phyloP scores from a whole-genome alignment of 176 grass and related monocot genomes.

The Raddia distichophylla region DNA sequence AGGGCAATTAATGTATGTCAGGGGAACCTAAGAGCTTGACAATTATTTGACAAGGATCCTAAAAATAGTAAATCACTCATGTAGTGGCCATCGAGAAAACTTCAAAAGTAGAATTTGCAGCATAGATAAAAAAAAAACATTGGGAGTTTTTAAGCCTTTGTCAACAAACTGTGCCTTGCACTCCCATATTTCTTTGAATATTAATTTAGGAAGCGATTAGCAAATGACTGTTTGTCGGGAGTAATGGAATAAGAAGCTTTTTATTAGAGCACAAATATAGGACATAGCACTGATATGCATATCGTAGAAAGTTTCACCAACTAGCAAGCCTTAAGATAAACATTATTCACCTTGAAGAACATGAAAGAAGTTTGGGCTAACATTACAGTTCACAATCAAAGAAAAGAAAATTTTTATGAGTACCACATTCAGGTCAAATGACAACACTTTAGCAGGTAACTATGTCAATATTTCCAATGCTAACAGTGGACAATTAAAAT shows the following conservation, averaged over 20 bases:
- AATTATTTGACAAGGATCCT: constrained; percentile 21
- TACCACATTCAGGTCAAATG: background rate
- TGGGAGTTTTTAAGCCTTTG: background rate
- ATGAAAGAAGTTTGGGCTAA: constrained; percentile 3
- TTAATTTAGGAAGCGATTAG: background rate
- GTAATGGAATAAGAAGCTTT: background rate
- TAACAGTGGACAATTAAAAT: background rate
- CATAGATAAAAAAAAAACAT: background rate
- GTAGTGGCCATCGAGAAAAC: background rate
- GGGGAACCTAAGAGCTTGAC: background rate
- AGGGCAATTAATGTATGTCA: background rate
- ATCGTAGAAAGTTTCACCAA: background rate
- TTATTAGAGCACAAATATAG: background rate
- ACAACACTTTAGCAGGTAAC: background rate
- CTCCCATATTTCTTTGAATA: background rate
- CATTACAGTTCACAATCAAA: background rate
- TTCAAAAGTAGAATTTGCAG: background rate
- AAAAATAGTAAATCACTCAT: background rate
- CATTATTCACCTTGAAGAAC: background rate
- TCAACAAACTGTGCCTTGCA: background rate
- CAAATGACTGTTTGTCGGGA: background rate
- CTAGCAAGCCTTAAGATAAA: background rate
- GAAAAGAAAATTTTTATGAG: background rate
- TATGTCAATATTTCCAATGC: background rate
- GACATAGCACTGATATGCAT: background rate